Conservation (phyloP, 768 basidiomycete species). For the Boletus coccyginus region DNA sequence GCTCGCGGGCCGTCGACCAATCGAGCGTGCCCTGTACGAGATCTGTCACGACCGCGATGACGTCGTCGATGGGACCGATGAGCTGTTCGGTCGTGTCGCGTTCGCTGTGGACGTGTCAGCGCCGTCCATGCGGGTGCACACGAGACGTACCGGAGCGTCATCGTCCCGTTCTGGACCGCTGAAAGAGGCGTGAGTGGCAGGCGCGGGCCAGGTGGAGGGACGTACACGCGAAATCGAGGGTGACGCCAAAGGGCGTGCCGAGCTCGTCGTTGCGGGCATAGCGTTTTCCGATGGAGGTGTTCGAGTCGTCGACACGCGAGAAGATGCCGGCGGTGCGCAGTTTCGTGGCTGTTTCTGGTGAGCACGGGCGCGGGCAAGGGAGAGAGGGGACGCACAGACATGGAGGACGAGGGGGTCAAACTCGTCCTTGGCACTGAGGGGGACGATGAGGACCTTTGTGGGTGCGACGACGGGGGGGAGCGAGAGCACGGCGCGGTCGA, state of each 20-base stretch:
- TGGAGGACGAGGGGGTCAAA: conserved; percentile 82
- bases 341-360: conserved; percentile 61
- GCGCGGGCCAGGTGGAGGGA: not conserved
- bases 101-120: conserved; percentile 52
- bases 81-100: conserved; percentile 92
- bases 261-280: conserved; percentile 98
- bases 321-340: conserved; percentile 87
- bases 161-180: conserved; percentile 90
- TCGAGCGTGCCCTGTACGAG: conserved; percentile 72
- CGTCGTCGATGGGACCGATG: conserved; percentile 88
- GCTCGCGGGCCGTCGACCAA: conserved; percentile 73
- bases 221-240: conserved; percentile 89
- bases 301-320: conserved; percentile 94
- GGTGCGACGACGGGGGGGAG: conserved; percentile 89
- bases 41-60: conserved; percentile 75
- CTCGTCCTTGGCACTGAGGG: conserved; percentile 81
- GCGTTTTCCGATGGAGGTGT: conserved; percentile 91
- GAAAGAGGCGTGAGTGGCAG: conserved; percentile 3
- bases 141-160: conserved; percentile 80
- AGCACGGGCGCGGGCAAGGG: not conserved
- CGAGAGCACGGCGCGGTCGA: conserved; percentile 86
- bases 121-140: not conserved
- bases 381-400: conserved; percentile 67
- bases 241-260: conserved; percentile 95
- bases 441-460: conserved; percentile 95